Conservation (phyloP, 169 alveolate genomes). For the Eimeria maxima region DNA sequence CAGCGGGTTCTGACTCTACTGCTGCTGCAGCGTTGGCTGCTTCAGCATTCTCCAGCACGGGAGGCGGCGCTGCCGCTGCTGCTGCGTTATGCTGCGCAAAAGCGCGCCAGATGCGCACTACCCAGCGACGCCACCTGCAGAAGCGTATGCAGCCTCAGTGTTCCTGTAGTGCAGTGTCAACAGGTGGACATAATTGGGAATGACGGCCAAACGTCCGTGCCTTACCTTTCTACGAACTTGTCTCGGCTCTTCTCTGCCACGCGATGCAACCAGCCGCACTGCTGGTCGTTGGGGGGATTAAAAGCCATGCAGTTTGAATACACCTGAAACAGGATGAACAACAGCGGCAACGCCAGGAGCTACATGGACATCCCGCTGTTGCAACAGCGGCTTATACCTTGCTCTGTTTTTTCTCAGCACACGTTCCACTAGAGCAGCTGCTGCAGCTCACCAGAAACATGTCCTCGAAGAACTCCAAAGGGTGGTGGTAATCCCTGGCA, state of each 20-base stretch:
- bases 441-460: constrained; percentile 71
- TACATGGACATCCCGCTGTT: not conserved
- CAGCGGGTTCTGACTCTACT: constrained; percentile 60
- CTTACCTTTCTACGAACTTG: constrained; percentile 69
- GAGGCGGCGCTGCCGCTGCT: constrained; percentile 77
- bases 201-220: not conserved
- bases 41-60: constrained; percentile 62
- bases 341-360: constrained; percentile 27
- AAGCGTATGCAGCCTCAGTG: not conserved
- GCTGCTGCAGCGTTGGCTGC: constrained; percentile 77
- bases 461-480: constrained; percentile 64
- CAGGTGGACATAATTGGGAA: too few species aligned
- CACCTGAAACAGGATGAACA: constrained; percentile 63
- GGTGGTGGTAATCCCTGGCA: constrained; percentile 71
- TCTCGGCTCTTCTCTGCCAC: constrained; percentile 72
- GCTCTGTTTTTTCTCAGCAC: not conserved
- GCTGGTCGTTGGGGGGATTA: constrained; percentile 80
- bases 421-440: not conserved
- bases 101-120: constrained; percentile 73
- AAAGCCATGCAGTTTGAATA: constrained; percentile 80
- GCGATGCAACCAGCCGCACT: constrained; percentile 82
- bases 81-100: constrained; percentile 71
- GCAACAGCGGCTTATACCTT: not conserved
- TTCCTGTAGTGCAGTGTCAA: not conserved
- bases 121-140: constrained; percentile 76